phyloP scores from a whole-genome alignment of 176 grass and related monocot genomes.

The Musa itinerans region DNA sequence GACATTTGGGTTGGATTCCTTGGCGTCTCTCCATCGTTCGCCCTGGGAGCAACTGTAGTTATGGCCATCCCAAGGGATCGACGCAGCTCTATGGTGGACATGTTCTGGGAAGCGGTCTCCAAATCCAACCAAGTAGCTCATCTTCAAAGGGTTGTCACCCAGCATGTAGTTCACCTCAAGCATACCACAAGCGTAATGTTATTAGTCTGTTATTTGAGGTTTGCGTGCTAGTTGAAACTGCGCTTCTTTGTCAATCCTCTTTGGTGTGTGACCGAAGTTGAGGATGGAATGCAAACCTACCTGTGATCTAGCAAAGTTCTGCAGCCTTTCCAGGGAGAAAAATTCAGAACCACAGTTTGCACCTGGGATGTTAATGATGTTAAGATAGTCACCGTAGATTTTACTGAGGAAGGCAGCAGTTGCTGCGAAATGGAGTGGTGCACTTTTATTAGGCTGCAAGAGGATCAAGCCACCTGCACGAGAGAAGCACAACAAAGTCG shows the following conservation, averaged over 20 bases:
- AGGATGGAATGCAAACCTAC: slow-evolving; percentile 1
- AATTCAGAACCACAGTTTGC: slow-evolving; percentile 31
- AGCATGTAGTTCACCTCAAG: slow-evolving; percentile 52
- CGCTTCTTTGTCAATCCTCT: no score
- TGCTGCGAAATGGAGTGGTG: slow-evolving; percentile 54
- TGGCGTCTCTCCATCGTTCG: not conserved
- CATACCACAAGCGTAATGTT: not conserved
- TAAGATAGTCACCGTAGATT: slow-evolving; percentile 69
- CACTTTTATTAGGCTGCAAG: slow-evolving; percentile 33
- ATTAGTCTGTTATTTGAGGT: not conserved
- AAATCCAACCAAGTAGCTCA: slow-evolving; percentile 79
- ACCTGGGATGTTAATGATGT: slow-evolving; percentile 22
- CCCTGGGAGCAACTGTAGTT: not conserved
- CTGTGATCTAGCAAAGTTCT: slow-evolving; percentile 69
- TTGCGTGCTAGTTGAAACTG: not conserved
- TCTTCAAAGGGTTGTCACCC: slow-evolving; percentile 59
- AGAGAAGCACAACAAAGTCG: not conserved
- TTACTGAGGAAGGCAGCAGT: slow-evolving; percentile 51
- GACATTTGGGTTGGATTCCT: slow-evolving; percentile 7
- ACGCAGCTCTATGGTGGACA: slow-evolving; percentile 71
- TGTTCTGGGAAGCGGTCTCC: slow-evolving; percentile 41
- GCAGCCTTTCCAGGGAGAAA: slow-evolving; percentile 37
- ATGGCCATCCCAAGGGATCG: slow-evolving; percentile 42
- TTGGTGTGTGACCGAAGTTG: not conserved
- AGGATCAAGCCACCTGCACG: slow-evolving; percentile 49